Base-by-base conservation (phyloP, 768 basidiomycete species). In the Sistotremastrum niveocremeum region DNA sequence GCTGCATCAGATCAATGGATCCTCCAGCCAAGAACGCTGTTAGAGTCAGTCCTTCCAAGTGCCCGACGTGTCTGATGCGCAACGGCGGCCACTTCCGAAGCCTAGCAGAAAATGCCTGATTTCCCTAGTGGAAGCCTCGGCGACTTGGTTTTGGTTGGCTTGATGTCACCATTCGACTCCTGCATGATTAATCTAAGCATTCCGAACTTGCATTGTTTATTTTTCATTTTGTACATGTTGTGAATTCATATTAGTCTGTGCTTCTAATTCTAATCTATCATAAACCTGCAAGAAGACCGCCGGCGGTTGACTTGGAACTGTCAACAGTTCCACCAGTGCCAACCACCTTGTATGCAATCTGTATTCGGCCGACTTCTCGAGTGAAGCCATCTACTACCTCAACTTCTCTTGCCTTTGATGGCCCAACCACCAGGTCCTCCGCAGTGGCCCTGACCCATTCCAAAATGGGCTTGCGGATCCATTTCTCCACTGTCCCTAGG, bases 1-100 rank as follows among this genome's bases (percentile, higher is more conserved):
- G 11, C 28, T 84, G 83, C 56, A 64, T 67, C 44, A 73, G 79
- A 41, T 57, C 81, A 59, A 86, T 86, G 84, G 65, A 70, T 30
- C 62, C 71, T 40, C 82, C 82, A 31, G 73, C 76, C 40, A 73
- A 67, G 54, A 84, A 84, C 56, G 80, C 82, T 29, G 84, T 84
- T 51, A 68, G 82, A 50, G 70, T 84, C 51, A 79, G 77, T 59
- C 73, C 74, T 33, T 68, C 70, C n/a, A 46, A 46, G 37, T 71
- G 70, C 46, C 49, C 47, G 5, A 62, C 61, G 46, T 71, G 70
- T 46, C 35, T 59, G 41, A 59, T 60, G 51, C 54, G 59, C 20
- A 20, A 20, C 20, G 20, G 20, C 20, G 20, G 20, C 20, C 20
- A 20, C 20, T 20, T 20, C 20, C 20, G 20, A 20, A 20, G 20